Evolutionary conservation across 352 stramenopile genomes (phyloP).

Genomic region (Globisporangium orthogonon): DNA sequence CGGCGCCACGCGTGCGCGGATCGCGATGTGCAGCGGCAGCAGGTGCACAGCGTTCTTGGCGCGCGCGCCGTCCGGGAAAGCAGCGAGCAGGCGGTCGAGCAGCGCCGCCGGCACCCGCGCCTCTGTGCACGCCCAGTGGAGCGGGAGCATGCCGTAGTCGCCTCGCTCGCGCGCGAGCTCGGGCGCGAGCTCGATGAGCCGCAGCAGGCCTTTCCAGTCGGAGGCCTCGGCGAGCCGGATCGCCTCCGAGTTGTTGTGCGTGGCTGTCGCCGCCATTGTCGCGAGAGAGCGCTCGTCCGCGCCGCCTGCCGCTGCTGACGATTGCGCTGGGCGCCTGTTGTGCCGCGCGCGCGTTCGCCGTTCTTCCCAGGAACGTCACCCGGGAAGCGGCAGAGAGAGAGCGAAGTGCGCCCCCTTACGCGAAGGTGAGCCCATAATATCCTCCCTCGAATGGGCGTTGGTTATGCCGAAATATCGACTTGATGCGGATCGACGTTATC

Average conservation of each 20-base stretch:
- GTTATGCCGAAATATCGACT: too few relatives aligned
- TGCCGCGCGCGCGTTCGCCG: too few relatives aligned
- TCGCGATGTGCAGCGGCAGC: constrained; percentile 77
- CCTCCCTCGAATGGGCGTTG: too few relatives aligned
- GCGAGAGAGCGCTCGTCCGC: too few relatives aligned
- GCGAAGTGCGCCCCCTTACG: neutral
- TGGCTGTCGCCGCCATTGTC: constrained; percentile 2
- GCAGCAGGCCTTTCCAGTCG: constrained; percentile 67
- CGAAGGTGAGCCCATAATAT: too few relatives aligned
- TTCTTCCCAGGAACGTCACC: too few relatives aligned
- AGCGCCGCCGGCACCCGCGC: constrained; percentile 51
- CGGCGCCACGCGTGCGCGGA: constrained; percentile 38
- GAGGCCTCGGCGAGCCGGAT: constrained; percentile 72
- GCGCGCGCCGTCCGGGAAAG: constrained; percentile 48
- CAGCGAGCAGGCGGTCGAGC: constrained; percentile 48
- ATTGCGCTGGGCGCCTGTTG: too few relatives aligned
- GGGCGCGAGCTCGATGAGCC: constrained; percentile 48
- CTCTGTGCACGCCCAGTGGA: constrained; percentile 81
- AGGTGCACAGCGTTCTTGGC: constrained; percentile 59
- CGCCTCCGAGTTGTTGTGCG: constrained; percentile 38
- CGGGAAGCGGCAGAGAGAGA: neutral
- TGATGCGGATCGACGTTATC: too few relatives aligned
- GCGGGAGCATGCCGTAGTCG: constrained; percentile 80
- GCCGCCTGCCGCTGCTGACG: too few relatives aligned
- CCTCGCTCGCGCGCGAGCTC: constrained; percentile 36